phyloP scores from a whole-genome alignment of 768 basidiomycete species.

The Hydnomerulius pinastri region DNA sequence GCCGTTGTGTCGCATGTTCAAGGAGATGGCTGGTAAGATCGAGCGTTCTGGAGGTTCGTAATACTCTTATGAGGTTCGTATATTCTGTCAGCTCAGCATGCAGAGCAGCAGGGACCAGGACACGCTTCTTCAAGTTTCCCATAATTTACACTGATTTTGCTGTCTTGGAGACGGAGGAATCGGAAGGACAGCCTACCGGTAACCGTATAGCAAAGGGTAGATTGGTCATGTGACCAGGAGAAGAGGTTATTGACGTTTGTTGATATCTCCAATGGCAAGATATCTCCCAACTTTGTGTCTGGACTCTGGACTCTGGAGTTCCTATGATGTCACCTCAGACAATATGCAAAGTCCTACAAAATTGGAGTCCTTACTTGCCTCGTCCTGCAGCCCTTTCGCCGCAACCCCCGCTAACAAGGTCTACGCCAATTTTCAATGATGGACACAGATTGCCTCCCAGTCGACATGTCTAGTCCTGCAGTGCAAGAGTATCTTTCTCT shows the following conservation, averaged over 20 bases:
- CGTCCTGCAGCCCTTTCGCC: background rate
- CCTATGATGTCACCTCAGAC: background rate
- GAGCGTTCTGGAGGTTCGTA: slow-evolving; percentile 57
- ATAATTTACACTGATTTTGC: too few species aligned
- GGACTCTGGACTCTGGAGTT: too few species aligned
- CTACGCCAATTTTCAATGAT: slow-evolving; percentile 30
- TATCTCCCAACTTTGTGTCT: too few species aligned
- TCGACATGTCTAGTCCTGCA: slow-evolving; percentile 61
- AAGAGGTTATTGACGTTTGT: slow-evolving; percentile 2
- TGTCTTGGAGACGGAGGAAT: slow-evolving; percentile 14
- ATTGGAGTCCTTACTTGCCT: too few species aligned
- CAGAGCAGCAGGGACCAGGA: slow-evolving; percentile 50
- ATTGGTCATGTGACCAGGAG: too few species aligned
- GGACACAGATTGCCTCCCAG: slow-evolving; percentile 56
- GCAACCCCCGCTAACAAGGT: too few species aligned
- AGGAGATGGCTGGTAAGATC: slow-evolving; percentile 59
- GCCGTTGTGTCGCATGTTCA: slow-evolving; percentile 15
- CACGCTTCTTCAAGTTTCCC: slow-evolving; percentile 46
- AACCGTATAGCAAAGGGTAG: too few species aligned
- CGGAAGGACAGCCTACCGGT: too few species aligned
- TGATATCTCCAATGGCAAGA: too few species aligned
- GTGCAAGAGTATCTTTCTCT: slow-evolving; percentile 69
- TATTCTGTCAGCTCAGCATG: slow-evolving; percentile 72
- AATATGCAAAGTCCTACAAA: too few species aligned
- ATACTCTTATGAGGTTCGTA: slow-evolving; percentile 60